Base-by-base conservation (phyloP, 23 red algal genomes). In the Rhodosorus marinus region DNA sequence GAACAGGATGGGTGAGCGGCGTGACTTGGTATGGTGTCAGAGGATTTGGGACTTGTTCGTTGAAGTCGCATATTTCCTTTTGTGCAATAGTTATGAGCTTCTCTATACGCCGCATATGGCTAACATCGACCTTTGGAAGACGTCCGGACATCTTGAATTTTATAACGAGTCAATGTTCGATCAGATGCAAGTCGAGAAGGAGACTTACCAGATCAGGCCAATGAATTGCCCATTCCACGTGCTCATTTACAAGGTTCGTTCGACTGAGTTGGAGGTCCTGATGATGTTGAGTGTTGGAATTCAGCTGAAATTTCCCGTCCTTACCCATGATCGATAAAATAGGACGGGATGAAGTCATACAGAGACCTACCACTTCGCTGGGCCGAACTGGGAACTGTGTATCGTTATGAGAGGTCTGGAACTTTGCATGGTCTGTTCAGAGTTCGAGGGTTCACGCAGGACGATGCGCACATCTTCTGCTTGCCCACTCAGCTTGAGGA, bases 201-300 rank as follows among this genome's bases (percentile, higher is more conserved):
- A 82, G 54, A 14, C 55, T 70, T 80, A 83, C 34, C 78, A 83
- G 49, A 49, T 82, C 51, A 84, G 81, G 69, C 90, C 90, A 6
- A 98, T 98, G 90, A 98, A 98, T 55, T 98, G 90, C 46, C 90
- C 90, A 5, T 82, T 83, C 38, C 90, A 98, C 57, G 77, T 64
- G 43, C 72, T 98, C 5, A 75, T 98, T 30, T 98, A 76, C 38
- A 98, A 98, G 59, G n/a, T n/a, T n/a, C n/a, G n/a, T n/a, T n/a
- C n/a, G n/a, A n/a, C n/a, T n/a, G n/a, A n/a, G n/a, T n/a, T n/a
- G n/a, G n/a, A n/a, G n/a, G n/a, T n/a, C n/a, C n/a, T n/a, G n/a
- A n/a, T n/a, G n/a, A n/a, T n/a, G n/a, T n/a, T n/a, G n/a, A n/a
- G n/a, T n/a, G n/a, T n/a, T n/a, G n/a, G n/a, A n/a, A n/a, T n/a